Evolutionary conservation across 805 yeast genomes (phyloP).

Genomic region (Cyberlindnera amylophila): DNA sequence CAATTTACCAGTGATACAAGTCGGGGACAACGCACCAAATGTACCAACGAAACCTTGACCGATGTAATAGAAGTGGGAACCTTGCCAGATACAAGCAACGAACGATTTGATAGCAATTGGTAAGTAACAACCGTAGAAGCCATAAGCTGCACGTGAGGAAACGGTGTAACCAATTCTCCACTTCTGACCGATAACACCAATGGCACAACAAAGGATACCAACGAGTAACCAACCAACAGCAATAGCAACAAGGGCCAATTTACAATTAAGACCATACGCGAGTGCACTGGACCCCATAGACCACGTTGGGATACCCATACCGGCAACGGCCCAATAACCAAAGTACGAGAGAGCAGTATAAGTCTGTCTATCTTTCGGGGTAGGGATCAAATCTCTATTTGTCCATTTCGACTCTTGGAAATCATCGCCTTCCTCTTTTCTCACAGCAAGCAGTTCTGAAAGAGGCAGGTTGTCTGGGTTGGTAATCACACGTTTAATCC

Average conservation of each 20-base stretch:
- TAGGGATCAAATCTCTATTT: conserved; percentile 38
- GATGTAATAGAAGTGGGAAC: conserved; percentile 35
- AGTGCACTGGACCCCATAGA: conserved; percentile 31
- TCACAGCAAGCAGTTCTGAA: conserved; percentile 13
- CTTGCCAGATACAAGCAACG: conserved; percentile 37
- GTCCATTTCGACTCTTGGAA: conserved; percentile 22
- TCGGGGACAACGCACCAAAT: conserved; percentile 26
- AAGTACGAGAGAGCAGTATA: conserved; percentile 34
- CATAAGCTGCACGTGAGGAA: conserved; percentile 34
- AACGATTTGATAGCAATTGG: conserved; percentile 35
- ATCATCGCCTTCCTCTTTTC: conserved; percentile 15
- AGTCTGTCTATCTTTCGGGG: conserved; percentile 33
- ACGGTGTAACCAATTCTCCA: conserved; percentile 38
- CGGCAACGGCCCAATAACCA: conserved; percentile 37
- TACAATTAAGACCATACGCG: conserved; percentile 27
- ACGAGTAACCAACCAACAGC: conserved; percentile 21
- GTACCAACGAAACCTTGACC: conserved; percentile 34
- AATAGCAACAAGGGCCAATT: conserved; percentile 30
- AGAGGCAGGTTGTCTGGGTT: conserved; percentile 15
- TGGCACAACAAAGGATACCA: conserved; percentile 26
- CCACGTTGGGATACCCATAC: conserved; percentile 36
- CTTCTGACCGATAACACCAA: conserved; percentile 27
- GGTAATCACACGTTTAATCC: conserved; percentile 14
- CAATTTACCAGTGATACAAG: conserved; percentile 31
- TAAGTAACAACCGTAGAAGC: conserved; percentile 33